Base-by-base conservation (phyloP, 257 asterid species). In the Capsicum pubescens region DNA sequence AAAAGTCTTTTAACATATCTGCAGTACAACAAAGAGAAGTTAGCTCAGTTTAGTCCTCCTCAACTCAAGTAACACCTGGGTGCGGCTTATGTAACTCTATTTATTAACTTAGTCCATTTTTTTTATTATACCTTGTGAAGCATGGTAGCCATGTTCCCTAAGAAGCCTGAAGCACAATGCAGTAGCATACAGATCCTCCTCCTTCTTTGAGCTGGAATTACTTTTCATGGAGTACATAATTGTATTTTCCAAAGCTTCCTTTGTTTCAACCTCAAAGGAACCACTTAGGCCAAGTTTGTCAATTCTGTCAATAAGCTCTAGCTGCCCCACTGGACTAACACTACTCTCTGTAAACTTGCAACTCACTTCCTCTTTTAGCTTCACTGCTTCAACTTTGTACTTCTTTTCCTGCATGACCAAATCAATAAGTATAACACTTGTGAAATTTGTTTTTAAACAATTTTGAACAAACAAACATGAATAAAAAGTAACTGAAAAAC, bases 81-180 rank as follows among this genome's bases (percentile, higher is more conserved):
- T 26, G 32, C 32, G 32, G 32, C 32, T 0, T 26, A 26, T 26
- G 1, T 26, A 26, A 26, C 32, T 26, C 32, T 26, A 26, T 26
- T 26, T 26, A 1, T 46, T 8, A 9, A 48, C 1, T 8, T 10
- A 2, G 54, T 8, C 11, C 9, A 48, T 7, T 7, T 48, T 6
- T 6, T n/a, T n/a, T n/a, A 14, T 17, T 11, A 9, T 16, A 90
- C 96, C 95, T 87, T 83, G 89, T 26, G 93, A 82, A 87, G 88
- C 90, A 80, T 84, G 54, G 52, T 83, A 84, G 26, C 93, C 95
- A 58, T 87, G 86, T 55, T 89, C 90, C 87, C 95, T 89, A 9
- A 90, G 93, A 83, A 89, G 80, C 81, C 91, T 82, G 50, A 91
- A 90, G 85, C 83, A 83, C 54, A 89, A 54, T 1, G 94, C 89